Conservation (phyloP, 2,329 filamentous ascomycete species). For the Penicillium olsonii region DNA sequence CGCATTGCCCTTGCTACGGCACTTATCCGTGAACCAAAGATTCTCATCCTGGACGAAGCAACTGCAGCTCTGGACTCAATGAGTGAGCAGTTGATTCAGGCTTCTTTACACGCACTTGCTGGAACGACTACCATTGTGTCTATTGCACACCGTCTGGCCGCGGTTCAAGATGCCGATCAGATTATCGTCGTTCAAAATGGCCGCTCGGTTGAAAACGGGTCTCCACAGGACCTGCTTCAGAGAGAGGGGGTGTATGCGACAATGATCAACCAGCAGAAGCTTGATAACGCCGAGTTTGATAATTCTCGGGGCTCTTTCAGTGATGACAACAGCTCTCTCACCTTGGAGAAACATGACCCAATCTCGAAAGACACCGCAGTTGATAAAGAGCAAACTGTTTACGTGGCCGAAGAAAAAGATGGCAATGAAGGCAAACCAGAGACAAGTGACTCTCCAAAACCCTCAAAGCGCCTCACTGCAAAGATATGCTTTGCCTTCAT, state of each 20-base stretch:
- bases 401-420: background rate
- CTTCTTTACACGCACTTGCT: constrained; percentile 27
- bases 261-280: background rate
- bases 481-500: constrained; percentile 18
- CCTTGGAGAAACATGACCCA: background rate
- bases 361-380: background rate
- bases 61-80: background rate
- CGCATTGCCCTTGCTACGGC: background rate
- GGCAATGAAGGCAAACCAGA: background rate
- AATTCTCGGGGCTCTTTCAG: background rate
- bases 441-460: no score
- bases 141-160: constrained; percentile 41
- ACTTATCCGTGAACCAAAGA: background rate
- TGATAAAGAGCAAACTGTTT: background rate
- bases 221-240: constrained; percentile 29
- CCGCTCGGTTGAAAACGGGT: constrained; percentile 31
- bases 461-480: background rate
- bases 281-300: background rate
- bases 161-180: constrained; percentile 39
- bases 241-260: constrained; percentile 9
- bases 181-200: constrained; percentile 40
- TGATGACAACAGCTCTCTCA: background rate
- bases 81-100: constrained; percentile 34
- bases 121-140: constrained; percentile 35
- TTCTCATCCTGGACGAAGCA: background rate